Evolutionary conservation across 192 early-diverging fungal genomes (phyloP).

Genomic region (Mortierella antarctica): DNA sequence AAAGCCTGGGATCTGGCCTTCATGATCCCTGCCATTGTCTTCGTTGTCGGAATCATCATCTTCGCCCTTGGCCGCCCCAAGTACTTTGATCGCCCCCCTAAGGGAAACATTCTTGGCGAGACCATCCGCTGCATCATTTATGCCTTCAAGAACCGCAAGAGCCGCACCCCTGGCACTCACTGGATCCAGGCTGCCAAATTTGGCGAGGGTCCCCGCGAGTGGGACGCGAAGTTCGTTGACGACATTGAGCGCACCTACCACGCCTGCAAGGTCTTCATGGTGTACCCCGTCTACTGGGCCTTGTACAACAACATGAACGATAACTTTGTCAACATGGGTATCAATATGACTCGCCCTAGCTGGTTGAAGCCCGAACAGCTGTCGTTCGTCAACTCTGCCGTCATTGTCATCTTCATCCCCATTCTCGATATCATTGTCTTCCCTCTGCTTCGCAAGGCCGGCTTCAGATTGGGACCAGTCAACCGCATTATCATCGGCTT

Average conservation of each 20-base stretch:
- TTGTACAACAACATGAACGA: slow-evolving; percentile 73
- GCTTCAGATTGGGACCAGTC: slow-evolving; percentile 66
- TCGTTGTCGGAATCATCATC: slow-evolving; percentile 62
- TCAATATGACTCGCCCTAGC: slow-evolving; percentile 61
- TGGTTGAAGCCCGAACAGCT: slow-evolving; percentile 52
- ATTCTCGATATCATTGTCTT: slow-evolving; percentile 67
- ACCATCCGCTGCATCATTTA: slow-evolving; percentile 54
- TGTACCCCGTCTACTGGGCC: slow-evolving; percentile 73
- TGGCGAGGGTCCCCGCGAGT: slow-evolving; percentile 50
- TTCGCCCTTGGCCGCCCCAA: slow-evolving; percentile 63
- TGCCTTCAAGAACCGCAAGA: slow-evolving; percentile 47
- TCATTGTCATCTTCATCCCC: slow-evolving; percentile 68
- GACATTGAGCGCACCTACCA: slow-evolving; percentile 65
- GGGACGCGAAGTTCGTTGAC: slow-evolving; percentile 68
- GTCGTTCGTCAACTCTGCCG: slow-evolving; percentile 60
- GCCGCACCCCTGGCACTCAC: slow-evolving; percentile 31
- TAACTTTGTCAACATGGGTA: slow-evolving; percentile 71
- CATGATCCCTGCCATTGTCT: slow-evolving; percentile 69
- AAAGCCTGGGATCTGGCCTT: slow-evolving; percentile 69
- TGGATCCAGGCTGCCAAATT: slow-evolving; percentile 61
- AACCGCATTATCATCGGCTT: slow-evolving; percentile 71
- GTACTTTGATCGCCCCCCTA: slow-evolving; percentile 66
- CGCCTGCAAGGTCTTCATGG: slow-evolving; percentile 74
- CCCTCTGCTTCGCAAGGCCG: slow-evolving; percentile 66
- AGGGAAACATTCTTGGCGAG: slow-evolving; percentile 64